phyloP scores from a whole-genome alignment of 2,329 filamentous ascomycete genomes.

The Mariannaea elegans region DNA sequence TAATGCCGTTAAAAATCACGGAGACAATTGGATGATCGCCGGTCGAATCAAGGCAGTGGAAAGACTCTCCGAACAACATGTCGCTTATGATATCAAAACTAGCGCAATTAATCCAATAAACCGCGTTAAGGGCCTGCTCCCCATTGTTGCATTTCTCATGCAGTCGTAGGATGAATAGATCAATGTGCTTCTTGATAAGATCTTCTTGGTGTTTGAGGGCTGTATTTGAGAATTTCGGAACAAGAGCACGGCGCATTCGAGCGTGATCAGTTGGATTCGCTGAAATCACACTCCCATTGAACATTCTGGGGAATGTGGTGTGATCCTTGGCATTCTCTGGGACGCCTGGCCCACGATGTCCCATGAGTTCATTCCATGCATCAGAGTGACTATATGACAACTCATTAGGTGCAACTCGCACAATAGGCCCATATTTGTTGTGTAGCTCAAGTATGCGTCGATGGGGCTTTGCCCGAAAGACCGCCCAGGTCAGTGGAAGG shows the following conservation, averaged over 20 bases:
- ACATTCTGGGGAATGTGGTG: background rate
- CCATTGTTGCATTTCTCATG: conserved; percentile 15
- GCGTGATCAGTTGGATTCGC: conserved; percentile 5
- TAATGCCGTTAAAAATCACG: conserved; percentile 26
- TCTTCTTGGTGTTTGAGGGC: conserved; percentile 42
- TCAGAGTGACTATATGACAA: conserved; percentile 38
- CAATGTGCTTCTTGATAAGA: conserved; percentile 35
- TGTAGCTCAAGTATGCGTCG: conserved; percentile 22
- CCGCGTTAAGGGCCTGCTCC: conserved; percentile 27
- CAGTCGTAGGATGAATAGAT: conserved; percentile 31
- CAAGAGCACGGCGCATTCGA: conserved; percentile 29
- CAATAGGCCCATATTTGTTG: conserved; percentile 42
- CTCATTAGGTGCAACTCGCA: conserved; percentile 51
- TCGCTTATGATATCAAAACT: conserved; percentile 42
- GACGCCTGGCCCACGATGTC: conserved; percentile 6
- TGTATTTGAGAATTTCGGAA: conserved; percentile 38
- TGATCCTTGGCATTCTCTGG: conserved; percentile 16
- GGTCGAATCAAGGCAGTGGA: conserved; percentile 30
- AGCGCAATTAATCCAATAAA: conserved; percentile 34
- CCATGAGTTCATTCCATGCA: conserved; percentile 27
- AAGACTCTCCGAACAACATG: conserved; percentile 38
- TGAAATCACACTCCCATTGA: background rate
- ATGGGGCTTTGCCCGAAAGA: background rate
- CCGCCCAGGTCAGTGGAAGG: background rate
- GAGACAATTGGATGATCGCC: conserved; percentile 35